Evolutionary conservation across 192 early-diverging fungal genomes (phyloP).

Genomic region (Martensiomyces pterosporus): DNA sequence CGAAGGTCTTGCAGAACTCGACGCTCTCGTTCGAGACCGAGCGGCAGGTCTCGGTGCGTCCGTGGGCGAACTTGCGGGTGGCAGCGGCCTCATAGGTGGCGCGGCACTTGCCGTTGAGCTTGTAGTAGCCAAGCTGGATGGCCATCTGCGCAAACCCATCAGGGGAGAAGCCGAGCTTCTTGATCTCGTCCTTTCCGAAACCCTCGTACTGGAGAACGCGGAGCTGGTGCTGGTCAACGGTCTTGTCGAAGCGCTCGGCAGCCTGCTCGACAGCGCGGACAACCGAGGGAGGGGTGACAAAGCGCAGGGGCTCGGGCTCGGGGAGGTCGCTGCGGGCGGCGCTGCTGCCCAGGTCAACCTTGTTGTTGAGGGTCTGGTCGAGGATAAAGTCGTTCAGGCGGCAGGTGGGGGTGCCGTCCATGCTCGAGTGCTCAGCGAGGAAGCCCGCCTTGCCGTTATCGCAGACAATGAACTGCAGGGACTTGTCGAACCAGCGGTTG

Average conservation of each 20-base stretch:
- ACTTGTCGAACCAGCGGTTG: slow-evolving; percentile 98
- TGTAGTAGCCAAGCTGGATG: slow-evolving; percentile 96
- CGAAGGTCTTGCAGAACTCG: slow-evolving; percentile 82
- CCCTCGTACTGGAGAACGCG: slow-evolving; percentile 76
- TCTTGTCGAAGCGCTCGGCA: slow-evolving; percentile 71
- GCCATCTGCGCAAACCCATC: slow-evolving; percentile 86
- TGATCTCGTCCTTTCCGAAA: slow-evolving; percentile 94
- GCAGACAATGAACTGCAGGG: slow-evolving; percentile 93
- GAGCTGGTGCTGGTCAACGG: slow-evolving; percentile 79
- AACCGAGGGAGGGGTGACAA: slow-evolving; percentile 63
- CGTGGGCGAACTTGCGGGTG: slow-evolving; percentile 85
- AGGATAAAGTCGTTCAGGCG: slow-evolving; percentile 82
- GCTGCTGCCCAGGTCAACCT: slow-evolving; percentile 68
- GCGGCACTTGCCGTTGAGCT: slow-evolving; percentile 73
- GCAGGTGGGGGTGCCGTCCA: slow-evolving; percentile 93
- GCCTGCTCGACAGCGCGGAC: slow-evolving; percentile 62
- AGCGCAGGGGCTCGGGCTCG: slow-evolving; percentile 64
- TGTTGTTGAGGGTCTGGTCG: slow-evolving; percentile 52
- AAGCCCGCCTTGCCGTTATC: slow-evolving; percentile 98
- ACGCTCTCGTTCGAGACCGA: slow-evolving; percentile 71
- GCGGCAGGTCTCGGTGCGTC: slow-evolving; percentile 91
- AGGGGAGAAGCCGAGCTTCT: slow-evolving; percentile 74
- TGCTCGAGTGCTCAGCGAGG: slow-evolving; percentile 86
- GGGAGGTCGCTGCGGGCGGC: slow-evolving; percentile 57
- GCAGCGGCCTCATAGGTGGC: slow-evolving; percentile 92